Evolutionary conservation across 257 asterid species (phyloP).

Genomic region (Fraxinus pennsylvanica): DNA sequence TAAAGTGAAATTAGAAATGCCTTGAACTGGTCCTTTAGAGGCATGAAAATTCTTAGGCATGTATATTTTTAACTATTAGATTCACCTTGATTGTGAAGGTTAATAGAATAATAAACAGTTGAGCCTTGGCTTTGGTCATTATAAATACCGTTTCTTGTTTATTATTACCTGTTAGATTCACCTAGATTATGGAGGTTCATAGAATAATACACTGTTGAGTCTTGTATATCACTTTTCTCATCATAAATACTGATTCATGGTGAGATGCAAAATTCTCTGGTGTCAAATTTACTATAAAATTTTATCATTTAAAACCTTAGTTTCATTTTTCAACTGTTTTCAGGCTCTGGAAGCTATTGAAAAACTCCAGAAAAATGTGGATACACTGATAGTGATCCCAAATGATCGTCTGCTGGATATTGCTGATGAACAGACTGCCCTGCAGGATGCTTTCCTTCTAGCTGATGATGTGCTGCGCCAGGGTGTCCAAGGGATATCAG

Average conservation of each 20-base stretch:
- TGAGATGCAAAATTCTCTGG: neutral
- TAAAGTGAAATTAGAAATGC: neutral
- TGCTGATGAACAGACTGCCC: constrained; percentile 90
- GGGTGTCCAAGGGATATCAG: constrained; percentile 99
- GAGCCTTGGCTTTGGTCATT: neutral
- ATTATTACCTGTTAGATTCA: neutral
- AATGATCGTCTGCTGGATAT: constrained; percentile 92
- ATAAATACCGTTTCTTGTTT: neutral
- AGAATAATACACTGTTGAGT: neutral
- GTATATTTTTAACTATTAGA: neutral
- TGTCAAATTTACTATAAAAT: neutral
- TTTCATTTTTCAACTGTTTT: constrained; percentile 23
- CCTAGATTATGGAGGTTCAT: neutral
- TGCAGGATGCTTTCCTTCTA: constrained; percentile 97
- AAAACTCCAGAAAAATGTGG: constrained; percentile 93
- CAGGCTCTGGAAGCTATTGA: constrained; percentile 98
- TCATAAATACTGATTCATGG: neutral
- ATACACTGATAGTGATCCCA: constrained; percentile 94
- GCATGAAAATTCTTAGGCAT: neutral
- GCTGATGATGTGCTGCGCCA: constrained; percentile 98
- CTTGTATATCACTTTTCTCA: neutral
- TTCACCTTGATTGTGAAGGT: neutral
- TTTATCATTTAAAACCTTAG: neutral
- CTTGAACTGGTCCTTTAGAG: neutral
- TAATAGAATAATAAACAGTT: neutral